Evolutionary conservation across 331 rosid species (phyloP).

Genomic region (Arachis monticola): DNA sequence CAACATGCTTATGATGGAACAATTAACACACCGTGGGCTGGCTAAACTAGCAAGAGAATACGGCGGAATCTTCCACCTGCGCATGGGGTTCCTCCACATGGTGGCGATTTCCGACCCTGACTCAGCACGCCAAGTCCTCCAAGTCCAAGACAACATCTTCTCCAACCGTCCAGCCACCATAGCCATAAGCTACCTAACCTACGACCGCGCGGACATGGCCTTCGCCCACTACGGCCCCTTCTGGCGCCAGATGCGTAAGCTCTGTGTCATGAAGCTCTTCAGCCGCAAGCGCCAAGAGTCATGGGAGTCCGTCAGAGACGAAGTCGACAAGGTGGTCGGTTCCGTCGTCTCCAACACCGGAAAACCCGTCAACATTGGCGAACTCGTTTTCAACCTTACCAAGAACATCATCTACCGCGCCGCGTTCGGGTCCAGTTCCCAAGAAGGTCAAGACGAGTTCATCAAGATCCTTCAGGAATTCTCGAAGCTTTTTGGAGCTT

Average conservation of each 20-base stretch:
- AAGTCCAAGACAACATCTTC: constrained; percentile 74
- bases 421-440: constrained; percentile 68
- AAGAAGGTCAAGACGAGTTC: constrained; percentile 78
- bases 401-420: constrained; percentile 75
- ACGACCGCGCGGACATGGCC: constrained; percentile 95
- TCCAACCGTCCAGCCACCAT: constrained; percentile 88
- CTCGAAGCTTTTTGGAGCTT: constrained; percentile 84
- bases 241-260: constrained; percentile 96
- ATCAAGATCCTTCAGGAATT: constrained; percentile 80
- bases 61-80: constrained; percentile 79
- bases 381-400: constrained; percentile 67
- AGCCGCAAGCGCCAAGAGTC: constrained; percentile 90
- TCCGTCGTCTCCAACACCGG: constrained; percentile 39
- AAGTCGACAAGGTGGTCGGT: constrained; percentile 54
- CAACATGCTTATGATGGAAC: constrained; percentile 76
- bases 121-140: constrained; percentile 85
- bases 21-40: constrained; percentile 78
- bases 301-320: constrained; percentile 80
- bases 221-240: constrained; percentile 94
- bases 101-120: constrained; percentile 62
- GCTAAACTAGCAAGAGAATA: constrained; percentile 61
- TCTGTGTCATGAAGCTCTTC: constrained; percentile 88
- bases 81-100: constrained; percentile 80
- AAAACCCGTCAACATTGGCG: constrained; percentile 62
- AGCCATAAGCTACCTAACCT: constrained; percentile 82